These are phyloP conservation scores for Epichloe festucae DNA, from an alignment of 2,329 filamentous ascomycete genomes.

Conservation along the genomic window DNA sequence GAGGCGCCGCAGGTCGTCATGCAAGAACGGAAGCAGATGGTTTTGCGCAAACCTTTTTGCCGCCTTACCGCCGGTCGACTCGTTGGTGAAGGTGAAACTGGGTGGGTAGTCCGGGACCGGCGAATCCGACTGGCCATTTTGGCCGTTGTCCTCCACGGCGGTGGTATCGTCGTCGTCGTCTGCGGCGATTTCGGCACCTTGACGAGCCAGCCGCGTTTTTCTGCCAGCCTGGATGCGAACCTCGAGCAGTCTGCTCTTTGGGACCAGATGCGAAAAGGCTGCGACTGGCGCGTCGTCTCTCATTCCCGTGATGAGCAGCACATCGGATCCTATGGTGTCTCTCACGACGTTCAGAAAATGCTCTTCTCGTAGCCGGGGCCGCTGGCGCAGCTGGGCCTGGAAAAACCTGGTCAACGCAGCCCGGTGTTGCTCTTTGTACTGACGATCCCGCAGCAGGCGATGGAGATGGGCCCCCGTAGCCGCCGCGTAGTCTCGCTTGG, in stretches of 20 bases:
- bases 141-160: conserved; percentile 3
- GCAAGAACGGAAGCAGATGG: conserved; percentile 14
- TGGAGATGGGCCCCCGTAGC: conserved; percentile 30
- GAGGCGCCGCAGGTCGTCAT: conserved; percentile 30
- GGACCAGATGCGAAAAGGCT: conserved; percentile 39
- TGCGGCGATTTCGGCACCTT: conserved; percentile 9
- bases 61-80: conserved; percentile 25
- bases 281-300: conserved; percentile 46
- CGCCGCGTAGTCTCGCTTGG: conserved; percentile 43
- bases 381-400: conserved; percentile 26
- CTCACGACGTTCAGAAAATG: conserved; percentile 36
- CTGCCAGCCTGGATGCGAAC: conserved; percentile 31
- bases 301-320: conserved; percentile 50
- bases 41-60: conserved; percentile 27
- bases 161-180: neutral
- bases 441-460: conserved; percentile 37
- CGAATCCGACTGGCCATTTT: conserved; percentile 8
- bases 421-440: conserved; percentile 50
- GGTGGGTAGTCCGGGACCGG: conserved; percentile 15
- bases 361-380: conserved; percentile 34
- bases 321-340: conserved; percentile 29
- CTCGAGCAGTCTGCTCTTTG: conserved; percentile 39
- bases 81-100: conserved; percentile 37
- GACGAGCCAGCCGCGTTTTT: conserved; percentile 23
- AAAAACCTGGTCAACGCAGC: conserved; percentile 38